A percentile compares a stretch with the other conserved stretches of the same genome.
phyloP scores from a whole-genome alignment of 495 filamentous ascomycete genomes.

The Penicillium cosmopolitanum region DNA sequence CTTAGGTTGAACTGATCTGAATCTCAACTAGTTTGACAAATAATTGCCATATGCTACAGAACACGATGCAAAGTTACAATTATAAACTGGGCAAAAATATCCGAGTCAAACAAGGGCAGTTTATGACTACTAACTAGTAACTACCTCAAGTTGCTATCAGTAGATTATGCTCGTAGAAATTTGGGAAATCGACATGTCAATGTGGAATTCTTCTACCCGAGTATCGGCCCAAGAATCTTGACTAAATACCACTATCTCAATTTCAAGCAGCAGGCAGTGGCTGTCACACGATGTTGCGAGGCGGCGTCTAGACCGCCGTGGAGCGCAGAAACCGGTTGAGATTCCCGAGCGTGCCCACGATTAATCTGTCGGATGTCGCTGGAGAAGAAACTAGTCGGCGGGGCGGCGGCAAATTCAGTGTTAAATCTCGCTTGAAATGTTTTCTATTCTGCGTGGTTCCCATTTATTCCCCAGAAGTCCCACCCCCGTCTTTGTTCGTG shows the following conservation, averaged over 20 bases:
- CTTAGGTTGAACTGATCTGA: no score
- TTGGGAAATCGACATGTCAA: background rate
- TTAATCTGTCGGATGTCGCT: background rate
- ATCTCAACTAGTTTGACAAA: no score
- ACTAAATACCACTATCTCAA: background rate
- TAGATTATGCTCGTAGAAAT: background rate
- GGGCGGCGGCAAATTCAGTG: background rate
- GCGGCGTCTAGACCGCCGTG: constrained; percentile 1
- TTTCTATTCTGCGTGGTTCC: background rate
- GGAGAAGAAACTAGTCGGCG: background rate
- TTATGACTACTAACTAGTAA: no score
- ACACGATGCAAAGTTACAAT: no score
- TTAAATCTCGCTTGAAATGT: background rate
- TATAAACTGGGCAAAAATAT: background rate
- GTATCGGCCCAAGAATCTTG: no score
- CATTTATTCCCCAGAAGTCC: background rate
- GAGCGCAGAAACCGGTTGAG: background rate
- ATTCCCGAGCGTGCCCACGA: background rate
- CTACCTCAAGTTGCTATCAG: background rate
- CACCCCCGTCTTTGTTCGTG: background rate
- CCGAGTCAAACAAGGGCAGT: background rate
- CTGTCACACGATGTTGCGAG: background rate
- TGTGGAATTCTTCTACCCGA: background rate
- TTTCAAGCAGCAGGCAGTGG: background rate
- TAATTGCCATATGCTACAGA: no score